Evolutionary conservation across 202 grass and related monocot genomes (phyloP), one percentile per base, ranked within the genome.

Genomic region (Zizania palustris): DNA sequence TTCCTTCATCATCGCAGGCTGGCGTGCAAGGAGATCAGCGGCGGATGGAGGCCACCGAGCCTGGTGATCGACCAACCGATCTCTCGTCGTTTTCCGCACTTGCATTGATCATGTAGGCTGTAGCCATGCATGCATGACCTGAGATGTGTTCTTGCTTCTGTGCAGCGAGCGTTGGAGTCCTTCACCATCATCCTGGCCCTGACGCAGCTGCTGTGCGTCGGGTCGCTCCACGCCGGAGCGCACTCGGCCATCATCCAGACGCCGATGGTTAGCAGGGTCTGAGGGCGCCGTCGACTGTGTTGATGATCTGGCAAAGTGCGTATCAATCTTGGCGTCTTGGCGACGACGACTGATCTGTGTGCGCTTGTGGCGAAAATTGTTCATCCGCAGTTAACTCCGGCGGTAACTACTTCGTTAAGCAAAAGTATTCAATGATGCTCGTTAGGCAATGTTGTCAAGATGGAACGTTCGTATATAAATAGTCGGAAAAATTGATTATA

Each of bases 21-120:
- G 60, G 96, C 91, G 36, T 98, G 91, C 79, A 95, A 95, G 82
- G 91, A 98, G 87, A 98, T 98, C 67, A 92, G 87, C 83, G 65
- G 90, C 15, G 63, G 89, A 19, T 62, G 19, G 85, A 92, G 89
- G 74, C 82, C 84, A 14, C 41, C 83, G 16, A 95, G 80, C 81
- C 80, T 98, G 74, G 93, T 97, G 84, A 28, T 28, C 28, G 28
- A 28, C 2, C 28, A 28, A 28, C 28, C 28, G 28, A 28, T 28
- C 2, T 28, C 1, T n/a, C 14, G 0, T 12, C 11, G 9, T 35
- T 39, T 34, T 63, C 28, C 28, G 28, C 28, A 28, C 28, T 28
- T n/a, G n/a, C n/a, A n/a, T n/a, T 28, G 28, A 28, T 28, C 28
- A 28, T 28, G 1, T 28, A 28, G 28, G 28, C 28, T 28, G n/a